A percentile compares a stretch with the other conserved stretches of the same genome.
phyloP scores from a whole-genome alignment of 495 filamentous ascomycete genomes.

The Rhypophila decipiens region DNA sequence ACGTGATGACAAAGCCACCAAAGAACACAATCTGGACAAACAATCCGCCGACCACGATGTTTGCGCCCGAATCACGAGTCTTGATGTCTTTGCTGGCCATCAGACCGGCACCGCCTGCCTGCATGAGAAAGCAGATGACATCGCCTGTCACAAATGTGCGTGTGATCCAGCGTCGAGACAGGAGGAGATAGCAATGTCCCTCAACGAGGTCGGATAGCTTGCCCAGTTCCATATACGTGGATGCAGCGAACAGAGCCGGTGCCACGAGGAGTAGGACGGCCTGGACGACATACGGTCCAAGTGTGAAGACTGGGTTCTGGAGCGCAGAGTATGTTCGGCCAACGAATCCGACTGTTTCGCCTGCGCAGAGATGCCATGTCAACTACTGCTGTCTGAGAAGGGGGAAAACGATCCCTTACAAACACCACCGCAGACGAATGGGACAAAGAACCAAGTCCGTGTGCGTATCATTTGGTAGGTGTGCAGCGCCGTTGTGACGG shows the following conservation, averaged over 20 bases:
- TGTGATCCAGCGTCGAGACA: constrained; percentile 30
- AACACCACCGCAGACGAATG: constrained; percentile 23
- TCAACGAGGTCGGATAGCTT: constrained; percentile 40
- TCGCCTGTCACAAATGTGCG: constrained; percentile 41
- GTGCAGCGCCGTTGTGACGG: constrained; percentile 32
- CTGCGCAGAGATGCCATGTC: constrained; percentile 1
- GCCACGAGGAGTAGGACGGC: constrained; percentile 10
- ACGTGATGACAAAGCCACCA: constrained; percentile 41
- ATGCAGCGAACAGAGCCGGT: constrained; percentile 21
- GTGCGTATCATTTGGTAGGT: constrained; percentile 36
- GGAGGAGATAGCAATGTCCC: constrained; percentile 25
- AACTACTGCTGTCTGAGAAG: neutral
- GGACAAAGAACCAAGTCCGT: constrained; percentile 24
- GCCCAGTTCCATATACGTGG: constrained; percentile 41
- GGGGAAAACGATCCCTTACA: constrained; percentile 16
- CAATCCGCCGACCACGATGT: constrained; percentile 38
- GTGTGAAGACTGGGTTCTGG: constrained; percentile 7
- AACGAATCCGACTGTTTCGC: constrained; percentile 7
- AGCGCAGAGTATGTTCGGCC: constrained; percentile 8
- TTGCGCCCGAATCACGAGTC: constrained; percentile 28
- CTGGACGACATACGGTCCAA: constrained; percentile 9
- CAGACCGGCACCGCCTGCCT: constrained; percentile 31
- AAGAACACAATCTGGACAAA: constrained; percentile 48
- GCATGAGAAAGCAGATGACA: constrained; percentile 36
- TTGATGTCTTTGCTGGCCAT: constrained; percentile 15